A percentile compares a stretch with the other conserved stretches of the same genome.
phyloP scores from a whole-genome alignment of 805 yeast genomes.

The Zygoascus biomembranicola region DNA sequence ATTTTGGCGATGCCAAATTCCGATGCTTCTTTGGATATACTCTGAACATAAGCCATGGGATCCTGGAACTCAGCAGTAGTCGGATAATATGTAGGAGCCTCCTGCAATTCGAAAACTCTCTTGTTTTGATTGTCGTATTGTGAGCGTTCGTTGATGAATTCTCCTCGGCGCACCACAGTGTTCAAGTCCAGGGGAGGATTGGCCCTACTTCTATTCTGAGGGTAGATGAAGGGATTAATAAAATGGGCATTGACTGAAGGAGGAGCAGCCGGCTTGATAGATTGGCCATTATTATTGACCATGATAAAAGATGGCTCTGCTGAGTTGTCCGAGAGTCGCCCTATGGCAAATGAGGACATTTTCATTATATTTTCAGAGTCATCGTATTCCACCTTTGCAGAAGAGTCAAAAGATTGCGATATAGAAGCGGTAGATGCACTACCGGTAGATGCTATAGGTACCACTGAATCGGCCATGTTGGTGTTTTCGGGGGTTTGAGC shows the following conservation, averaged over 20 bases:
- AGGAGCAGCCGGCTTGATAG: not conserved
- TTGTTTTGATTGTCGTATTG: not conserved
- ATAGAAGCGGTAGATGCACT: not conserved
- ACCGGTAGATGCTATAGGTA: not conserved
- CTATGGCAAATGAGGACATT: not conserved
- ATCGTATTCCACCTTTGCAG: not conserved
- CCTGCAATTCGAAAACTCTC: constrained; percentile 11
- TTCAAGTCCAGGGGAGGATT: constrained; percentile 36
- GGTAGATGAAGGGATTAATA: constrained; percentile 39
- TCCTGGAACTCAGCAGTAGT: constrained; percentile 43
- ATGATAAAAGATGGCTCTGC: not conserved
- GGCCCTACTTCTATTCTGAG: constrained; percentile 38
- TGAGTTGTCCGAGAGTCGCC: not conserved
- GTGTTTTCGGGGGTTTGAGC: not conserved
- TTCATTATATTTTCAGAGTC: not conserved
- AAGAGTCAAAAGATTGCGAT: not conserved
- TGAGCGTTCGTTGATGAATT: not conserved
- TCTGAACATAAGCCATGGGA: constrained; percentile 53
- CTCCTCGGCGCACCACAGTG: constrained; percentile 13
- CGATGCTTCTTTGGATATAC: constrained; percentile 40
- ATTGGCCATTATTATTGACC: not conserved
- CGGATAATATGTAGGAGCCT: constrained; percentile 44
- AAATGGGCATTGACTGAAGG: constrained; percentile 17
- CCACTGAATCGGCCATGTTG: not conserved
- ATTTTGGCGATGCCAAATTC: constrained; percentile 64